These are phyloP conservation scores for Globisporangium viniferum DNA, from an alignment of 352 stramenopile species.

Conservation along the genomic window DNA sequence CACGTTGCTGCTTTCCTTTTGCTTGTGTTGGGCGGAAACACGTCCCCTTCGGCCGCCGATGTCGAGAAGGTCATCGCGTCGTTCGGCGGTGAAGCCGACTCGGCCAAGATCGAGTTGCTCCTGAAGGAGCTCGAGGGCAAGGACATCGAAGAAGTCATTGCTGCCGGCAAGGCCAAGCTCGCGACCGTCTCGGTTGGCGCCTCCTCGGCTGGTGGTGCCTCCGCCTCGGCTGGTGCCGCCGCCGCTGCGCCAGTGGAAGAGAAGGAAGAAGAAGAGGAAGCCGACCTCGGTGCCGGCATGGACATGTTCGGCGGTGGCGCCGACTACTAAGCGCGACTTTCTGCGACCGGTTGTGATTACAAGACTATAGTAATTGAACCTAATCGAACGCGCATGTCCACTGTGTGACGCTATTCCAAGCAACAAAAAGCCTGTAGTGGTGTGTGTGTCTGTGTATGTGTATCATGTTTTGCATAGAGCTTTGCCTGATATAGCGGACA, in stretches of 20 bases:
- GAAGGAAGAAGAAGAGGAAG: constrained; percentile 77
- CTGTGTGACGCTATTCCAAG: constrained; percentile 44
- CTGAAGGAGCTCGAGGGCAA: constrained; percentile 89
- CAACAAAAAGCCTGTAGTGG: neutral
- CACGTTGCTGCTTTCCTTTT: constrained; percentile 91
- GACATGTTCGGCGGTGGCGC: constrained; percentile 84
- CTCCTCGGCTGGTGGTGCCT: constrained; percentile 28
- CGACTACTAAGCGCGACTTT: constrained; percentile 65
- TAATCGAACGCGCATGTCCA: constrained; percentile 49
- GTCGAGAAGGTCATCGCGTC: constrained; percentile 83
- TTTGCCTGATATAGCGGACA: neutral
- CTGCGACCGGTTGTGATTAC: constrained; percentile 11
- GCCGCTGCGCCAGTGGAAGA: constrained; percentile 45
- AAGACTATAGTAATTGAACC: constrained; percentile 34
- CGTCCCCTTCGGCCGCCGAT: constrained; percentile 65
- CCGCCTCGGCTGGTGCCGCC: constrained; percentile 25
- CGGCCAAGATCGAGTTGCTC: constrained; percentile 75
- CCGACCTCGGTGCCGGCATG: constrained; percentile 72
- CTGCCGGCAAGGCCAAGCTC: constrained; percentile 83
- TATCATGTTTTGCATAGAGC: neutral
- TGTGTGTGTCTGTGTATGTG: neutral
- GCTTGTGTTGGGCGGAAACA: constrained; percentile 84
- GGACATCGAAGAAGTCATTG: constrained; percentile 85
- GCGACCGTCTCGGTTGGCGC: constrained; percentile 73
- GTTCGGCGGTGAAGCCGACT: constrained; percentile 79